Evolutionary conservation across 1,284 basidiomycete species (phyloP).

Genomic region (Rhodotorula sp.): DNA sequence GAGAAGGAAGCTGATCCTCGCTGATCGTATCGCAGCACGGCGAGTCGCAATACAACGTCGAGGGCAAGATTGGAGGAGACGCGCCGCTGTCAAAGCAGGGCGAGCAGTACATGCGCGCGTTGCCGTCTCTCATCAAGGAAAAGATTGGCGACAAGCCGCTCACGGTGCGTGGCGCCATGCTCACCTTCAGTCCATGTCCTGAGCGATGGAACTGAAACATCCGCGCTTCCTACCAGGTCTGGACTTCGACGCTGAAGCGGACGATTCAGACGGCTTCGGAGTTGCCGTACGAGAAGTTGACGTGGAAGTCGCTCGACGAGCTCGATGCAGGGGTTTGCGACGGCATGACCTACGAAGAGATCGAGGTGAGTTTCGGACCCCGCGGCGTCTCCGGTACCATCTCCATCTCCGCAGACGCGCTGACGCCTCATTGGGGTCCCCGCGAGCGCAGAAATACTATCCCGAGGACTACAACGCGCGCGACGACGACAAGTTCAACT

Average conservation of each 20-base stretch:
- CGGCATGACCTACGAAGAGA: constrained; percentile 99
- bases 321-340: constrained; percentile 98
- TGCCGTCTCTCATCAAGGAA: constrained; percentile 84
- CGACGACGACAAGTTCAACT: constrained; percentile 99
- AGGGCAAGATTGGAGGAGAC: constrained; percentile 97
- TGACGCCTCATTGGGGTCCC: not conserved
- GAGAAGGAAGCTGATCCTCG: too few relatives aligned
- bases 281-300: constrained; percentile 85
- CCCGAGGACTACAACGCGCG: constrained; percentile 99
- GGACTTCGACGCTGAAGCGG: constrained; percentile 92
- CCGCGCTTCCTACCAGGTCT: constrained; percentile 59
- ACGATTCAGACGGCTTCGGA: constrained; percentile 87
- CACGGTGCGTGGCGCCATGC: constrained; percentile 60
- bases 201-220: not conserved
- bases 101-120: constrained; percentile 76
- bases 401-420: not conserved
- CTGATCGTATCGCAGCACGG: constrained; percentile 63
- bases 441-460: constrained; percentile 69
- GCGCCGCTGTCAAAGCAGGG: constrained; percentile 81
- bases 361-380: constrained; percentile 63
- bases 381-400: not conserved
- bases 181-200: not conserved
- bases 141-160: constrained; percentile 86
- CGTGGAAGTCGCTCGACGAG: constrained; percentile 98
- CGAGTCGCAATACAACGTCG: constrained; percentile 95